phyloP scores from a whole-genome alignment of 2,329 filamentous ascomycete genomes.

The Talaromyces sp. region DNA sequence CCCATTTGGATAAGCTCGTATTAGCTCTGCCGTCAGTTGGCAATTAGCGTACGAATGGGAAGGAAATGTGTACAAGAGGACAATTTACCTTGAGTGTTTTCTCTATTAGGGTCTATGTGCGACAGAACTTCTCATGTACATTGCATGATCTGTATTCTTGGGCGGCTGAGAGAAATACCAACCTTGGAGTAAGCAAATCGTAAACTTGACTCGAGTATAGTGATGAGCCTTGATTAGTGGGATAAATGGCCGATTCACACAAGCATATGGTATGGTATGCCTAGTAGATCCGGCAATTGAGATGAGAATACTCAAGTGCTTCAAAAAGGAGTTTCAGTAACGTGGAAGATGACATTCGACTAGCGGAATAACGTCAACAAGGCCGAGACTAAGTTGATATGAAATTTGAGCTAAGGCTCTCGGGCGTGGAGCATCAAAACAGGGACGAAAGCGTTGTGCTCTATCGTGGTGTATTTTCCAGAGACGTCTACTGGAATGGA shows the following conservation, averaged over 20 bases:
- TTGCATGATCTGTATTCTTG: background rate
- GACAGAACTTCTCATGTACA: background rate
- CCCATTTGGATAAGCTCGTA: slow-evolving; percentile 29
- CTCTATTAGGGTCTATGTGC: background rate
- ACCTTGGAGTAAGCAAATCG: background rate
- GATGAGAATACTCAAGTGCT: background rate
- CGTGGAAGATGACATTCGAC: background rate
- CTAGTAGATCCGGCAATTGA: background rate
- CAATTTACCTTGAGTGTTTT: background rate
- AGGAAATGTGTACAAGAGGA: background rate
- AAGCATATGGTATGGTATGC: background rate
- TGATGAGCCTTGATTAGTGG: background rate
- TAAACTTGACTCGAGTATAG: background rate
- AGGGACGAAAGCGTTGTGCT: slow-evolving; percentile 14
- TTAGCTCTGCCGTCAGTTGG: background rate
- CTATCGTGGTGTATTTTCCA: slow-evolving; percentile 1
- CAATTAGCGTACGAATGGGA: background rate
- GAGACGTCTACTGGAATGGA: background rate
- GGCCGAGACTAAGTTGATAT: slow-evolving; percentile 1
- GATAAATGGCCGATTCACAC: background rate
- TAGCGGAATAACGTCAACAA: background rate
- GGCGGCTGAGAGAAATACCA: background rate
- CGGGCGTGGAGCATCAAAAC: slow-evolving; percentile 8
- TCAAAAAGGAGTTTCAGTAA: background rate
- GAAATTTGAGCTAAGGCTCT: background rate